These are phyloP conservation scores for Solanum pinnatisectum DNA, from an alignment of 257 asterid genomes.

Conservation along the genomic window DNA sequence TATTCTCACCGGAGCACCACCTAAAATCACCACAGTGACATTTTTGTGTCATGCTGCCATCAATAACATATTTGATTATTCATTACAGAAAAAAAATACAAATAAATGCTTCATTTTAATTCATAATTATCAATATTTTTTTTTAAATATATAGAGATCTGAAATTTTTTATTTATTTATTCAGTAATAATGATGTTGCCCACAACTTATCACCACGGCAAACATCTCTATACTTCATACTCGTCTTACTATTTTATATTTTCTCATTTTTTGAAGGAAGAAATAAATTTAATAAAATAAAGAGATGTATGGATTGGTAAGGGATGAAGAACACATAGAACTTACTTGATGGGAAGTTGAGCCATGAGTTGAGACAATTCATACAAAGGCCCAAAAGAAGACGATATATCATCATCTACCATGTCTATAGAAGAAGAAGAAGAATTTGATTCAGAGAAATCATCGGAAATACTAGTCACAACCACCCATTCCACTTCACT, in stretches of 20 bases:
- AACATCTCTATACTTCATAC: not conserved
- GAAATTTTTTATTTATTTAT: too few species aligned
- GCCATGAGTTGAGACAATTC: slow-evolving; percentile 42
- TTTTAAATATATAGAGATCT: too few species aligned
- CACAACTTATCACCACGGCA: not conserved
- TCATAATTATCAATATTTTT: not conserved
- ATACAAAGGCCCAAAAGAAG: slow-evolving; percentile 28
- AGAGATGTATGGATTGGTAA: not conserved
- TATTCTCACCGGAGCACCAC: not conserved
- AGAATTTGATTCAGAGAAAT: slow-evolving; percentile 12
- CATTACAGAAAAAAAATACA: not conserved
- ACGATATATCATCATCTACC: slow-evolving; percentile 30
- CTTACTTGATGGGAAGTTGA: slow-evolving; percentile 57
- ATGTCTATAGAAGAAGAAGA: slow-evolving; percentile 4
- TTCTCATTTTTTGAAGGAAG: not conserved
- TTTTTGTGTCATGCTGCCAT: not conserved
- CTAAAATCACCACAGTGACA: not conserved
- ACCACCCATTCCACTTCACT: slow-evolving; percentile 19
- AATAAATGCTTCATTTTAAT: not conserved
- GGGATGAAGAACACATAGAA: not conserved
- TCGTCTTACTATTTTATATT: too few species aligned
- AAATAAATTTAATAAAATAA: too few species aligned
- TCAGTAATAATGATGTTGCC: not conserved
- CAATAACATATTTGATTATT: too few species aligned
- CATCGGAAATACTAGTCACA: not conserved